Base-by-base conservation (phyloP, 1,284 basidiomycete species). In the Cutaneotrichosporon arboriforme region DNA sequence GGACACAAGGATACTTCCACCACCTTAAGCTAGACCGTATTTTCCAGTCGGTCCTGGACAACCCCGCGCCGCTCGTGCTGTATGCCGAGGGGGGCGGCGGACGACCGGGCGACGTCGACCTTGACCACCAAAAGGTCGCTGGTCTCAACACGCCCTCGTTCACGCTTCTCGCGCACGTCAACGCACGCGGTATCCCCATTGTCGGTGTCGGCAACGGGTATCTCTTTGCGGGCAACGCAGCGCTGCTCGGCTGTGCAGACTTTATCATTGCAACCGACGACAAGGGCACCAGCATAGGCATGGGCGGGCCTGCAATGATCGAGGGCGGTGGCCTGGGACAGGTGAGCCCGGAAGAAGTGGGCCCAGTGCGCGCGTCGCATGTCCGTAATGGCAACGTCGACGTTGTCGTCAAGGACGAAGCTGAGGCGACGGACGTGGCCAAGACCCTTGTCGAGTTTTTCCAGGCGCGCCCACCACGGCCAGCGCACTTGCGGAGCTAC, bases 41-140 rank as follows among this genome's bases (percentile, higher is more conserved):
- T 34, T 59, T 53, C 49, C 43, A 35, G 20, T 50, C 49, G 4
- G 54, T 59, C 23, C 54, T 59, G 3, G 54, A 51, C 22, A 56
- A 55, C 54, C 54, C 57, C 1, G 57, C 57, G 1, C 57, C 57
- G 21, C 45, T 59, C 4, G 37, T 59, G 4, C n/a, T 59, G 10
- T 59, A 59, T 26, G 57, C 57, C n/a, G 57, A 59, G 35, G 57
- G 57, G 8, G 57, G 57, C 4, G 57, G 57, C 17, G 57, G 57
- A 0, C 57, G 57, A 2, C 57, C 57, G 0, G 57, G 57, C 4
- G 57, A 59, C 41, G 57, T 59, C 26, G 57, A 59, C 46, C 39
- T 53, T 5, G 46, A 42, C 13, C 35, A 55, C 49, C 33, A 36
- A 4, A 53, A 59, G 46, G 57, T 59, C 0, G 54, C 57, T 0